These are phyloP conservation scores for Botryotinia convoluta DNA, from an alignment of 2,329 filamentous ascomycete species.

Conservation along the genomic window DNA sequence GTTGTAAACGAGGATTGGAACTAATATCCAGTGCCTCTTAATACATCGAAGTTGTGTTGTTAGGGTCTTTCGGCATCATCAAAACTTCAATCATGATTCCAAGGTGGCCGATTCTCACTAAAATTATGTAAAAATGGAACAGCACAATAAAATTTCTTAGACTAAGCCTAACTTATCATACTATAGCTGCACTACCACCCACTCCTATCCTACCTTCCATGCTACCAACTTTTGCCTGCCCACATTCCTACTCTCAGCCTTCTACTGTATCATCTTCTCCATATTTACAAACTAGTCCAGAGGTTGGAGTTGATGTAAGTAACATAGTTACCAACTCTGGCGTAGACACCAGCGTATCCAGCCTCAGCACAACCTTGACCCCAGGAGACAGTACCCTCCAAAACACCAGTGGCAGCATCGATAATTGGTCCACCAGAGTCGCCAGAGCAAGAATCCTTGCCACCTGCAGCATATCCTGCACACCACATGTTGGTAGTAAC, in stretches of 20 bases:
- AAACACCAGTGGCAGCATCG: constrained; percentile 24
- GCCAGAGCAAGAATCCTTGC: constrained; percentile 29
- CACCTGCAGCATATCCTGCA: constrained; percentile 27
- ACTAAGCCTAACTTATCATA: neutral
- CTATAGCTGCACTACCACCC: neutral
- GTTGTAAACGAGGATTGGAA: neutral
- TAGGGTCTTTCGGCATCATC: neutral
- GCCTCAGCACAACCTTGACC: constrained; percentile 28
- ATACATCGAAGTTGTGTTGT: neutral
- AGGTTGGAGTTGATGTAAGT: constrained; percentile 11
- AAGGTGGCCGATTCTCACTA: neutral
- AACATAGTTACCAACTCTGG: constrained; percentile 26
- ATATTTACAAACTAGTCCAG: constrained; percentile 2
- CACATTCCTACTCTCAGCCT: neutral
- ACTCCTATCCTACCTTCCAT: neutral
- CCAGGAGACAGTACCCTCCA: constrained; percentile 28
- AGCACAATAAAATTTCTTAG: neutral
- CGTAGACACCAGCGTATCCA: constrained; percentile 26
- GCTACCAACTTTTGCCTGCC: neutral
- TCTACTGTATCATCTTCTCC: neutral
- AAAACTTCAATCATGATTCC: neutral
- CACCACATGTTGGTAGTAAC: constrained; percentile 29
- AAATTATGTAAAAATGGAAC: neutral
- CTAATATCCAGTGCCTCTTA: neutral
- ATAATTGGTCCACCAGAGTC: constrained; percentile 31